These are phyloP conservation scores for Beauveria asiatica DNA, from an alignment of 2,329 filamentous ascomycete genomes.

Conservation along the genomic window DNA sequence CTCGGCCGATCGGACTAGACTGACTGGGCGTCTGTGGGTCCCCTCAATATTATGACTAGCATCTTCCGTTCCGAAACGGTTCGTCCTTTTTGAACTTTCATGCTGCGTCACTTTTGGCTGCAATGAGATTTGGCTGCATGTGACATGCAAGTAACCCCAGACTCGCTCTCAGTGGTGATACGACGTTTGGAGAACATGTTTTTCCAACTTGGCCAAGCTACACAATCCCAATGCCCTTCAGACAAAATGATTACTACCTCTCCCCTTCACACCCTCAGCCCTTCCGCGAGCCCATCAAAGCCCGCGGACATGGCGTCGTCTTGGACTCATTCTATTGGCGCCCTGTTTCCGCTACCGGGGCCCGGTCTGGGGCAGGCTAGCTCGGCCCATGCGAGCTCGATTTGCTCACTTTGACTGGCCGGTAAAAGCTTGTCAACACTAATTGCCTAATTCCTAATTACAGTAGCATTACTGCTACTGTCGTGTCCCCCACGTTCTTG, in stretches of 20 bases:
- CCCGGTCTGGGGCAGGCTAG: neutral
- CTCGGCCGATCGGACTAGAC: constrained; percentile 7
- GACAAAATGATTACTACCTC: neutral
- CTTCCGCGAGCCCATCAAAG: neutral
- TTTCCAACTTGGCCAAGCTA: no score
- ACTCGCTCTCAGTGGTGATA: neutral
- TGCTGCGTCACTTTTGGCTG: no score
- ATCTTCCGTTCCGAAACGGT: no score
- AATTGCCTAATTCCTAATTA: neutral
- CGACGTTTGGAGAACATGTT: neutral
- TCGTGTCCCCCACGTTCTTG: neutral
- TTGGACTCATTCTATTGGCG: neutral
- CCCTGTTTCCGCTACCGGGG: neutral
- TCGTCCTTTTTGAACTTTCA: no score
- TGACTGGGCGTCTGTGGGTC: neutral
- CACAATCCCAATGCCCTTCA: neutral
- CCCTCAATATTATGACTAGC: neutral
- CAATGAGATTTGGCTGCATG: no score
- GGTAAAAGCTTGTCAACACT: neutral
- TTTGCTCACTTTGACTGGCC: neutral
- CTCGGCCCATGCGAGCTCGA: neutral
- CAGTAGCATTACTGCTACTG: neutral
- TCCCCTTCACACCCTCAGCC: neutral
- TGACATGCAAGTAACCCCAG: neutral
- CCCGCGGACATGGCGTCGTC: constrained; percentile 8